Conservation (phyloP, 139 green algal species). For the Haematococcus sp. region DNA sequence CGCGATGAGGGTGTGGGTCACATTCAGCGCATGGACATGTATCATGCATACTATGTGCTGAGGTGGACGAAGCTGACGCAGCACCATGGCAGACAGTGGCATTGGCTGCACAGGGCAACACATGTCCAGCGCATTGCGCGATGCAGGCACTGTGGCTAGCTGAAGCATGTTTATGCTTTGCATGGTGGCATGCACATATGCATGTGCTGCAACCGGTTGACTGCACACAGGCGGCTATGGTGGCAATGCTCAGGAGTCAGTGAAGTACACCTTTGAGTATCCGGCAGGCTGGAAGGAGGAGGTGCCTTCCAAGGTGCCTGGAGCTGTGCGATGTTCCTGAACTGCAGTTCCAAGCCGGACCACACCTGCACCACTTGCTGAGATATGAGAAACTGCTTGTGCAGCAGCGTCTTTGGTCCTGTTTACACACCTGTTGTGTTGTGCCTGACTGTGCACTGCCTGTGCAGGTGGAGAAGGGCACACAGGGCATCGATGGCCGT, state of each 20-base stretch:
- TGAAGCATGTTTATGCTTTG: too few species aligned
- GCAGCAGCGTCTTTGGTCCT: too few species aligned
- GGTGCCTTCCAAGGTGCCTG: constrained; percentile 66
- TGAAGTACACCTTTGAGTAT: constrained; percentile 68
- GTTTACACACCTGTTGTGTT: too few species aligned
- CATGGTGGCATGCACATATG: too few species aligned
- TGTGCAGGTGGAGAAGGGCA: constrained; percentile 79
- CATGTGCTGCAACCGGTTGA: too few species aligned
- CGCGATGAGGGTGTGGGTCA: not conserved
- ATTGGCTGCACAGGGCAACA: too few species aligned
- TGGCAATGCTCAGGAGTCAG: constrained; percentile 68
- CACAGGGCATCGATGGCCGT: constrained; percentile 78
- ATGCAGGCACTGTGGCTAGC: too few species aligned
- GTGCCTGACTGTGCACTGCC: too few species aligned
- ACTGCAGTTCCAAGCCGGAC: not conserved
- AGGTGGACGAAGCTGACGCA: too few species aligned
- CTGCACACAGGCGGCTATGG: constrained; percentile 64
- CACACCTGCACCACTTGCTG: not conserved
- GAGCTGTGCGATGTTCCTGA: not conserved
- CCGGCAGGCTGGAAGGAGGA: constrained; percentile 73
- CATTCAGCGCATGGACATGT: not conserved
- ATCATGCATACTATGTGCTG: too few species aligned
- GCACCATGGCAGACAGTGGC: too few species aligned
- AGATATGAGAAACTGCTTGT: not conserved
- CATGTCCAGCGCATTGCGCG: too few species aligned